Evolutionary conservation across 805 yeast genomes (phyloP), one percentile per base, ranked within the genome.

Genomic region (Tanozyma kutaoensis): DNA sequence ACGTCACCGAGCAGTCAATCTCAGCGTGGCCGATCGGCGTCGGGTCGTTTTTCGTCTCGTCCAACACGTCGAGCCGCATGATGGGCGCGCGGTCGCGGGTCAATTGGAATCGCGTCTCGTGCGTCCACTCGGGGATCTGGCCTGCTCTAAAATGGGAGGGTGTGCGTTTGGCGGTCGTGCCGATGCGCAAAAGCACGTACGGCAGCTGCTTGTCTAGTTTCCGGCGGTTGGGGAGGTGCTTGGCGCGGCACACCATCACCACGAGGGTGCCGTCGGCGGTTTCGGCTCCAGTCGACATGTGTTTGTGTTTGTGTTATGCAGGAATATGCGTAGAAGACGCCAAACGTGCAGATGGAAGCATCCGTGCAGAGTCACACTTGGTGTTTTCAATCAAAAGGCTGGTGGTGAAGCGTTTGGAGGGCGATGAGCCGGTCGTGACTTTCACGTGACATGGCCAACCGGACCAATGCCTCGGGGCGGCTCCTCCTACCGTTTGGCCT

Each of bases 161-260:
- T 1, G 96, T 82, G 42, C 77, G 72, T 36, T 79, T 74, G 8
- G 93, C 88, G 40, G 70, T 69, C 33, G 81, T 82, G 16, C 86
- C 88, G 4, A 91, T 62, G 30, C 97, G 59, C 9, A 81, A 62
- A 5, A 88, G 72, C 33, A 85, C 78, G 52, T 82, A 86, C 2
- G 97, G 98, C 37, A 81, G 78, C 52, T 91, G 98, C 43, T 91
- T 91, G 43, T 93, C 96, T 27, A 88, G 59, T 35, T 77, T 81
- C 20, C 88, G 62, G 34, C 84, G 58, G 51, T 91, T 88, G 14
- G 94, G 93, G 24, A 91, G 65, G 42, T 84, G 93, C 42, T 76
- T 74, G 1, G 91, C 95, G 36, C 82, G 69, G 28, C 77, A 65
- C 4, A 86, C 80, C 34, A 82, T 76, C 4, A 85, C 69, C 20